Conservation (phyloP, 164 flowering plant genomes). For the Tetrastigma voinierianum region DNA sequence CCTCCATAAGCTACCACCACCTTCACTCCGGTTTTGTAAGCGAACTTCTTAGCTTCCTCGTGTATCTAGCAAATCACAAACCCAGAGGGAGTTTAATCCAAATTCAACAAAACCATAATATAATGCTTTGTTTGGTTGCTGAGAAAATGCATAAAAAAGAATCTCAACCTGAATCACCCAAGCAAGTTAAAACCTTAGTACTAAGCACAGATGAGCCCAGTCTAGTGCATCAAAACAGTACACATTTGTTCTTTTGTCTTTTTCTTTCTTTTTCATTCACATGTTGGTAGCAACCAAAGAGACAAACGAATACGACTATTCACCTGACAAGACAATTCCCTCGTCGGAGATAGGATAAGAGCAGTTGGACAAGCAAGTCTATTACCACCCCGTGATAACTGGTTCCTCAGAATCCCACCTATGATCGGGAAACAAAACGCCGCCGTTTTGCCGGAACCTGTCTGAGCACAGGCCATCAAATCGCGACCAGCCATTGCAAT, state of each 20-base stretch:
- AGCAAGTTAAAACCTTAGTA: background rate
- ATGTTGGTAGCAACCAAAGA: background rate
- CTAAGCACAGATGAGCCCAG: no score
- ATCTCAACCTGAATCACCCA: background rate
- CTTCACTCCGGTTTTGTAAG: slow-evolving; percentile 56
- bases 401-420: slow-evolving; percentile 38
- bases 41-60: slow-evolving; percentile 64
- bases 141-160: background rate
- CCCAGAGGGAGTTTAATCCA: background rate
- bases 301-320: background rate
- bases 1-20: slow-evolving; percentile 69
- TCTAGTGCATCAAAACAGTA: no score
- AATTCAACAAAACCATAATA: background rate
- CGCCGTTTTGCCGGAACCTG: slow-evolving; percentile 69
- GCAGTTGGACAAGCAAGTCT: slow-evolving; percentile 41
- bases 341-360: slow-evolving; percentile 56
- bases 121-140: background rate
- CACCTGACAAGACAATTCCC: slow-evolving; percentile 67
- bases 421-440: slow-evolving; percentile 69
- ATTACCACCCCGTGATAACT: slow-evolving; percentile 3
- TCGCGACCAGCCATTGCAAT: slow-evolving; percentile 56
- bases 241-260: background rate
- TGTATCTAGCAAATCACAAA: slow-evolving; percentile 38
- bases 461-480: slow-evolving; percentile 74
- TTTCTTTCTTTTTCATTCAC: background rate